Evolutionary conservation across 2,329 filamentous ascomycete species (phyloP).

Genomic region (Neonectria hederae): DNA sequence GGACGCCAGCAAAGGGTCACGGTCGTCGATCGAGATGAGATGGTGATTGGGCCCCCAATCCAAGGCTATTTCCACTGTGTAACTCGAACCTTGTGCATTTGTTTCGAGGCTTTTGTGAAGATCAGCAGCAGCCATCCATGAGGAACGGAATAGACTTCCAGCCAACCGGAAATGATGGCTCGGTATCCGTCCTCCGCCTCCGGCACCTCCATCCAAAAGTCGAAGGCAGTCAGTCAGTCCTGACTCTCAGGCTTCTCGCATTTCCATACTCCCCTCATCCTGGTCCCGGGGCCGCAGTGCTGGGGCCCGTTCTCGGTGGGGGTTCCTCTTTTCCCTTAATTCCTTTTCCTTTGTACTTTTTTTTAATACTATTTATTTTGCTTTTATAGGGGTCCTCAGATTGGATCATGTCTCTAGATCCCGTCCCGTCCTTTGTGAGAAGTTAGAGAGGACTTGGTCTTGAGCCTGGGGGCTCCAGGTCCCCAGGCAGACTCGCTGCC

Average conservation of each 20-base stretch:
- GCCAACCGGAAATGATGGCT: constrained; percentile 23
- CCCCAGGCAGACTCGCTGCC: not conserved
- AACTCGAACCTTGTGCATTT: not conserved
- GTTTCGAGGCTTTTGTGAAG: constrained; percentile 7
- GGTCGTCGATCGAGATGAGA: constrained; percentile 15
- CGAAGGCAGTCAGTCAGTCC: not conserved
- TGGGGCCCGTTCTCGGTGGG: not conserved
- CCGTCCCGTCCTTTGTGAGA: constrained; percentile 1
- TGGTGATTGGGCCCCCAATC: not conserved
- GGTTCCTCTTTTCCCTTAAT: constrained; percentile 4
- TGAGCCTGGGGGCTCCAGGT: not conserved
- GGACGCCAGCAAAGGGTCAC: constrained; percentile 9
- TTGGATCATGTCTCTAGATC: constrained; percentile 5
- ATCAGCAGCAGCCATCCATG: constrained; percentile 11
- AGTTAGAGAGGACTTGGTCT: not conserved
- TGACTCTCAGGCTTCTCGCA: constrained; percentile 10
- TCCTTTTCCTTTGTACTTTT: not conserved
- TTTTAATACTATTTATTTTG: not conserved
- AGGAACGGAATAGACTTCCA: constrained; percentile 17
- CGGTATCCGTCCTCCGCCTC: not conserved
- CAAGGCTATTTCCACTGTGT: not conserved
- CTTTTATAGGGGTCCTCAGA: not conserved
- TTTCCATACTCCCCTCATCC: not conserved
- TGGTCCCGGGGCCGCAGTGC: constrained; percentile 1
- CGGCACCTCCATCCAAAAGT: constrained; percentile 9